These are phyloP conservation scores for Malassezia yamatoensis DNA, from an alignment of 1,284 basidiomycete species.

Conservation along the genomic window DNA sequence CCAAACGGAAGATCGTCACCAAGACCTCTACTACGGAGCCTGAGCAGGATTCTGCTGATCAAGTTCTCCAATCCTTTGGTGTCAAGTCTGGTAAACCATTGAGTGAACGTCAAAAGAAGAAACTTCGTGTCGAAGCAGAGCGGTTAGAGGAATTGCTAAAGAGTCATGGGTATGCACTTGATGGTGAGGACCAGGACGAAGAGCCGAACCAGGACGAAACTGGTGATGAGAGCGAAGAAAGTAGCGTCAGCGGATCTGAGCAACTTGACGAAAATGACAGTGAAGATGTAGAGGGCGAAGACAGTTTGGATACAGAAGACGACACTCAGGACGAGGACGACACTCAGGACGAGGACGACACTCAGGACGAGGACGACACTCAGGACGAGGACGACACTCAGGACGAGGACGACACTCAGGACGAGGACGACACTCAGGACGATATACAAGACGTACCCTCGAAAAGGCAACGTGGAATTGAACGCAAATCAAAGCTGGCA, in stretches of 20 bases:
- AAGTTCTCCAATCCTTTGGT: slow-evolving; percentile 21
- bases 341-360: slow-evolving; percentile 28
- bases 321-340: slow-evolving; percentile 21
- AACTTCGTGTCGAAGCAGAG: slow-evolving; percentile 43
- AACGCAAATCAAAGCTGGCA: too few relatives aligned
- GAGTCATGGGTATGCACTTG: slow-evolving; percentile 37
- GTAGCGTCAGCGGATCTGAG: slow-evolving; percentile 5
- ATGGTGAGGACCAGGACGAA: slow-evolving; percentile 10
- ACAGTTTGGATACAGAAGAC: slow-evolving; percentile 27
- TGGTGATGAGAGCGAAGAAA: slow-evolving; percentile 12
- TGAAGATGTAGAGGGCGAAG: slow-evolving; percentile 19
- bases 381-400: too few relatives aligned
- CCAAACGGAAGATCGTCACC: neutral
- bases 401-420: too few relatives aligned
- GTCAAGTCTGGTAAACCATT: slow-evolving; percentile 35
- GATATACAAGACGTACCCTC: too few relatives aligned
- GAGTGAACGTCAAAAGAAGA: slow-evolving; percentile 39
- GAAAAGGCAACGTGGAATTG: too few relatives aligned
- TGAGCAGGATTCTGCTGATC: neutral
- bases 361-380: too few relatives aligned
- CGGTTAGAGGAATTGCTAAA: slow-evolving; percentile 45
- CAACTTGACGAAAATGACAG: slow-evolving; percentile 14
- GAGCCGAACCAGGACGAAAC: slow-evolving; percentile 27
- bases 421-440: too few relatives aligned
- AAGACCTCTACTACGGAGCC: slow-evolving; percentile 1